Evolutionary conservation across 352 stramenopile genomes (phyloP).

Genomic region (Globisporangium nagaii): DNA sequence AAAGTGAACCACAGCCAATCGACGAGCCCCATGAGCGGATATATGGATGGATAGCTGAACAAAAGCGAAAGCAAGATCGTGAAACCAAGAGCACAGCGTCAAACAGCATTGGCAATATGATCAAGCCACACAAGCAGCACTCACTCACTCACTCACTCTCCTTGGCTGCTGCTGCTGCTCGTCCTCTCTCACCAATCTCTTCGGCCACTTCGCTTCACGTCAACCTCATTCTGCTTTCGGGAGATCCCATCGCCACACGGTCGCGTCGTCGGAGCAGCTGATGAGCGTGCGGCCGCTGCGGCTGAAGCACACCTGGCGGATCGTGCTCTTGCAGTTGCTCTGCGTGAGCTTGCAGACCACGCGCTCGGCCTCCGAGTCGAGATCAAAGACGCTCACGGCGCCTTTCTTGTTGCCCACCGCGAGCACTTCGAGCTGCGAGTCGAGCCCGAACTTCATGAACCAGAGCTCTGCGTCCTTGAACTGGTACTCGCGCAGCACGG

Average conservation of each 20-base stretch:
- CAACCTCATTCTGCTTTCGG: conserved; percentile 15
- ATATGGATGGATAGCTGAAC: too few relatives aligned
- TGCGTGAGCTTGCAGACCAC: conserved; percentile 66
- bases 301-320: conserved; percentile 77
- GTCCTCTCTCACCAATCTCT: too few relatives aligned
- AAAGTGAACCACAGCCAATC: too few relatives aligned
- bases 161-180: background rate
- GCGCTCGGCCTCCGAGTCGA: conserved; percentile 69
- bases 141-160: background rate
- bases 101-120: too few relatives aligned
- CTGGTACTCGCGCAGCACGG: conserved; percentile 75
- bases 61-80: too few relatives aligned
- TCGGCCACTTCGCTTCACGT: too few relatives aligned
- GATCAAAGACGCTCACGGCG: conserved; percentile 71
- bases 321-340: conserved; percentile 70
- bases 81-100: too few relatives aligned
- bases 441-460: conserved; percentile 85
- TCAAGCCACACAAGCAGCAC: background rate
- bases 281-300: conserved; percentile 64
- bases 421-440: conserved; percentile 70
- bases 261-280: conserved; percentile 68
- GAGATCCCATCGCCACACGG: conserved; percentile 72
- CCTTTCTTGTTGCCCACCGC: conserved; percentile 82
- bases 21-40: too few relatives aligned
- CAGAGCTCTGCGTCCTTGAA: conserved; percentile 82